Conservation (phyloP, 1,284 basidiomycete genomes). For the Flammula alnicola region DNA sequence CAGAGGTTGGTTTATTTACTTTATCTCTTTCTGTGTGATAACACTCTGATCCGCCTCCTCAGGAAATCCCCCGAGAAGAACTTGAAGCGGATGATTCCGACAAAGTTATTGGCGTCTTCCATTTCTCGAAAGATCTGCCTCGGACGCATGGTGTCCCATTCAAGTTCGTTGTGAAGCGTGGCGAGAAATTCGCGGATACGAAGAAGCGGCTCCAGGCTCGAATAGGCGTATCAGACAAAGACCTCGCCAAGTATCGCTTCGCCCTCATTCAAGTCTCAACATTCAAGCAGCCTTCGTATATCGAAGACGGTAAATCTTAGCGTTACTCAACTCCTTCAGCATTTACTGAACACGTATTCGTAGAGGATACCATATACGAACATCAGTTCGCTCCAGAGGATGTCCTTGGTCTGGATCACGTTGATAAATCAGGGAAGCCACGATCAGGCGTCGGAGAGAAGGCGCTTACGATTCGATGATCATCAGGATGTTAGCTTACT, state of each 20-base stretch:
- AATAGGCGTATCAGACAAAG: slow-evolving; percentile 93
- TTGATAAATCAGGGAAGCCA: slow-evolving; percentile 90
- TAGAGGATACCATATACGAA: slow-evolving; percentile 93
- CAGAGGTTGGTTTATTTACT: slow-evolving; percentile 67
- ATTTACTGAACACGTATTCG: background rate
- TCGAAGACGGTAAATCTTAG: slow-evolving; percentile 83
- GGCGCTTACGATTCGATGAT: slow-evolving; percentile 88
- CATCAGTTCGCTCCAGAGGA: slow-evolving; percentile 98
- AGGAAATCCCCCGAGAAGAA: slow-evolving; percentile 94
- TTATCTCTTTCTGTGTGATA: slow-evolving; percentile 8
- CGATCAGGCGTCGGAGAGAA: slow-evolving; percentile 80
- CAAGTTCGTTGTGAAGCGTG: slow-evolving; percentile 93
- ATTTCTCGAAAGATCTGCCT: slow-evolving; percentile 93
- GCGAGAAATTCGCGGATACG: slow-evolving; percentile 93
- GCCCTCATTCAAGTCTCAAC: slow-evolving; percentile 89
- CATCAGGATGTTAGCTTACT: slow-evolving; percentile 29
- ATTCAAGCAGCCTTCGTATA: slow-evolving; percentile 96
- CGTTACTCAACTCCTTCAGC: background rate
- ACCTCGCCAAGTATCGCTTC: slow-evolving; percentile 94
- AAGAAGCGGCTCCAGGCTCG: slow-evolving; percentile 92
- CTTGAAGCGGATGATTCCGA: slow-evolving; percentile 87
- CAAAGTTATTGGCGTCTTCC: slow-evolving; percentile 97
- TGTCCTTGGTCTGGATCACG: slow-evolving; percentile 93
- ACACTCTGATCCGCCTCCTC: slow-evolving; percentile 20
- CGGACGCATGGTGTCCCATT: slow-evolving; percentile 98